Conservation (phyloP, 164 flowering plant genomes). For the Akebia trifoliata region DNA sequence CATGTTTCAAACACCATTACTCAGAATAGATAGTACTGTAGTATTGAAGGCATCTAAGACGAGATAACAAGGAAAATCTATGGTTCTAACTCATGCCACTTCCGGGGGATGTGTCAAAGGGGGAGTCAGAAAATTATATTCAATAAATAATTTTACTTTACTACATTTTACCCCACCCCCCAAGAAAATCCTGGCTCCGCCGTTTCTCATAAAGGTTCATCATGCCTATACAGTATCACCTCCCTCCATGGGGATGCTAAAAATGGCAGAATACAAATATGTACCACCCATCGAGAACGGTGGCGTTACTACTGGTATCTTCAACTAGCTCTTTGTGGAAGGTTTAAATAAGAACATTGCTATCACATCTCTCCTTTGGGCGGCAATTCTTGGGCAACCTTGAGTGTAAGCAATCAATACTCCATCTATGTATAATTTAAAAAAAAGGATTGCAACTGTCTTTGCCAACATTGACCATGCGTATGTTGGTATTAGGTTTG, state of each 20-base stretch:
- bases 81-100: too few species aligned
- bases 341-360: constrained; percentile 21
- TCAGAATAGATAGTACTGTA: background rate
- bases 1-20: background rate
- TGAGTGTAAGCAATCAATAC: constrained; percentile 21
- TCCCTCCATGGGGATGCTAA: constrained; percentile 11
- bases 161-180: too few species aligned
- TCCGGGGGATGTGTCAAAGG: too few species aligned
- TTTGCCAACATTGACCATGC: too few species aligned
- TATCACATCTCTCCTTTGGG: constrained; percentile 12
- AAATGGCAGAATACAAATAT: constrained; percentile 10
- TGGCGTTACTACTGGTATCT: too few species aligned
- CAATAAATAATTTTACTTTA: too few species aligned
- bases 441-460: too few species aligned
- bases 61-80: background rate
- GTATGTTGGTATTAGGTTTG: too few species aligned
- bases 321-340: constrained; percentile 27
- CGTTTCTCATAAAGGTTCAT: too few species aligned
- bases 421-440: too few species aligned
- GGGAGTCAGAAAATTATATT: too few species aligned
- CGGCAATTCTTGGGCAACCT: constrained; percentile 22
- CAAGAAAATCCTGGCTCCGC: constrained; percentile 4
- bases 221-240: constrained; percentile 11
- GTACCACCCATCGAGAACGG: too few species aligned
- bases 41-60: background rate